A percentile compares a stretch with the other conserved stretches of the same genome.
phyloP scores from a whole-genome alignment of 2,329 filamentous ascomycete species.

The Colletotrichum filicis region DNA sequence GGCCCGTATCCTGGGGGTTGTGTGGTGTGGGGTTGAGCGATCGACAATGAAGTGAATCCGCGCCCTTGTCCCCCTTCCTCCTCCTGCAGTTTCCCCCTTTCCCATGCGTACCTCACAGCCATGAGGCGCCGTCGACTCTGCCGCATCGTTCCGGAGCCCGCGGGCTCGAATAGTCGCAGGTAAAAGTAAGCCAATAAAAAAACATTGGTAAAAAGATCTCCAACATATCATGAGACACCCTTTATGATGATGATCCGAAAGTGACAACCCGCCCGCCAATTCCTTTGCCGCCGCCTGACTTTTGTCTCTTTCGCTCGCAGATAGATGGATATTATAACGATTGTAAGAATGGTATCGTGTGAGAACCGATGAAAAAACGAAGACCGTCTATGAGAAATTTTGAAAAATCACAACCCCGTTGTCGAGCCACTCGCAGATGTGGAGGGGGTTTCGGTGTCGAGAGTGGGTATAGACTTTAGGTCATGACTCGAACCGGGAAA shows the following conservation, averaged over 20 bases:
- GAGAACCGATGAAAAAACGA: not conserved
- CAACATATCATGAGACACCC: slow-evolving; percentile 29
- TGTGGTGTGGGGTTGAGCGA: slow-evolving; percentile 18
- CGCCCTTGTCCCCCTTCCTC: not conserved
- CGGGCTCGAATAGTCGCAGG: not conserved
- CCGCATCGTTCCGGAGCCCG: not conserved
- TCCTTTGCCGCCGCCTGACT: slow-evolving; percentile 25
- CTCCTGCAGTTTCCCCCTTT: not conserved
- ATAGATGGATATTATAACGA: slow-evolving; percentile 36
- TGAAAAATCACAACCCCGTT: not conserved
- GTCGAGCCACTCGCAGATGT: slow-evolving; percentile 7
- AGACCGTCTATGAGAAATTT: slow-evolving; percentile 22
- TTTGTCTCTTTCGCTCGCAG: slow-evolving; percentile 35
- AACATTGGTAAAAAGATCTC: slow-evolving; percentile 4
- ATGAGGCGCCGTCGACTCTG: not conserved
- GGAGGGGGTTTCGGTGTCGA: slow-evolving; percentile 16
- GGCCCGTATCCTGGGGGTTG: not conserved
- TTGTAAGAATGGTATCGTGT: slow-evolving; percentile 35
- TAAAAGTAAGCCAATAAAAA: not conserved
- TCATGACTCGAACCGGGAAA: slow-evolving; percentile 34
- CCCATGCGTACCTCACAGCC: not conserved
- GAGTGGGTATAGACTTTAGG: slow-evolving; percentile 24
- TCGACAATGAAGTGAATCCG: slow-evolving; percentile 20
- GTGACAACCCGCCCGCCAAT: slow-evolving; percentile 26
- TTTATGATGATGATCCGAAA: slow-evolving; percentile 28